Percentiles rank a stretch among this genome's conserved stretches.
These are phyloP conservation scores for Taxawa tesnikishii DNA, from an alignment of 2,329 filamentous ascomycete genomes.

Conservation along the genomic window DNA sequence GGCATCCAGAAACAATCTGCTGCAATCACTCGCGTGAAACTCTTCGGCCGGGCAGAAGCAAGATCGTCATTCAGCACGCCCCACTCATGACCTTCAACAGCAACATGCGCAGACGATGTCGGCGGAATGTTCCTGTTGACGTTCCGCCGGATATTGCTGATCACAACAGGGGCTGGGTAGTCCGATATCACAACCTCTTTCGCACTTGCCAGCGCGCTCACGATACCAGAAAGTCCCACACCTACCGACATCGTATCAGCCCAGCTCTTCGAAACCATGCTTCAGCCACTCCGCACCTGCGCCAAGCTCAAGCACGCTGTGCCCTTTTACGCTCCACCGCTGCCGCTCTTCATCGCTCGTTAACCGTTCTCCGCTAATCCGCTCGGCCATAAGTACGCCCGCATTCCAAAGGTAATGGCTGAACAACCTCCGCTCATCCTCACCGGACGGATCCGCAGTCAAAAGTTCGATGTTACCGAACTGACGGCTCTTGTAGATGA, in stretches of 20 bases:
- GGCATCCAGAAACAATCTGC: conserved; percentile 70
- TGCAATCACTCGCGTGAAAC: conserved; percentile 52
- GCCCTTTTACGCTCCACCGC: conserved; percentile 34
- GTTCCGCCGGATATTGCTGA: conserved; percentile 48
- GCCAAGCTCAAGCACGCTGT: conserved; percentile 51
- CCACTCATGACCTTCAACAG: conserved; percentile 54
- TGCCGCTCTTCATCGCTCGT: conserved; percentile 18
- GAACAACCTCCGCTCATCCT: conserved; percentile 48
- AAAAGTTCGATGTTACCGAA: conserved; percentile 26
- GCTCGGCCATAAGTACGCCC: conserved; percentile 31
- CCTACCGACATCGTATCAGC: conserved; percentile 19
- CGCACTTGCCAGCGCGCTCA: conserved; percentile 32
- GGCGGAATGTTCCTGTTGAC: conserved; percentile 38
- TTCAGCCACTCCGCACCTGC: conserved; percentile 46
- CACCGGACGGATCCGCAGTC: conserved; percentile 34
- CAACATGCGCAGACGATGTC: conserved; percentile 20
- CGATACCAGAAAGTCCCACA: conserved; percentile 35
- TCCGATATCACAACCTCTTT: conserved; percentile 46
- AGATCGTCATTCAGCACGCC: conserved; percentile 38
- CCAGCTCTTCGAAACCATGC: conserved; percentile 5
- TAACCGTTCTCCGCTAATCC: conserved; percentile 22
- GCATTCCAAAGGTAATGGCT: conserved; percentile 67
- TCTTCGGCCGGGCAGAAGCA: conserved; percentile 20
- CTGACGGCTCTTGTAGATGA: conserved; percentile 39
- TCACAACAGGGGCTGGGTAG: conserved; percentile 50